Evolutionary conservation across 352 stramenopile species (phyloP), one percentile per base, ranked within the genome.

Genomic region (Halophytophthora batemanensis): DNA sequence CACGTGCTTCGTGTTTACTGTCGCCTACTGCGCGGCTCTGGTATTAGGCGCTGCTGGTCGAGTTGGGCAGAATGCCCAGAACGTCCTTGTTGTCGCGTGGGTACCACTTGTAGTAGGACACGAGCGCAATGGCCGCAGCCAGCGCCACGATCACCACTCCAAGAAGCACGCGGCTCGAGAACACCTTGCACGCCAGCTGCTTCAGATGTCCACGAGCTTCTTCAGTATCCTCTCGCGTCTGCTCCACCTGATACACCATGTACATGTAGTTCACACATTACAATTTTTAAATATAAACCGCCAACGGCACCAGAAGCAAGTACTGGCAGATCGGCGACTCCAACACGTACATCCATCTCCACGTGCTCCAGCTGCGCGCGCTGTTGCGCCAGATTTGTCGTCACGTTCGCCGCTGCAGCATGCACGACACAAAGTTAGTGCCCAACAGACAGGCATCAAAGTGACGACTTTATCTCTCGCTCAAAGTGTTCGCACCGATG

Each of bases 91-190:
- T 76, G 56, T 75, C 69, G 42, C 68, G 66, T 17, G 80, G 80
- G 47, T 87, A 90, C 80, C 80, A 90, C 43, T 82, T 86, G 70
- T 83, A 87, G 53, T 88, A 87, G 37, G 80, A 82, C 5, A 90
- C 75, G 23, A 86, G 40, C 10, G 53, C 61, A 40, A 90, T 87
- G 22, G 80, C 77, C 17, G 68, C 56, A 2, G 52, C 56, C 18
- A 90, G 65, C 13, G 59, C 72, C 15, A 90, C 48, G 21, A 90
- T 90, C 18, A 90, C 52, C 22, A 90, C 44, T 23, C 77, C 25
- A 50, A 88, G 45, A 22, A 80, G 34, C 31, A 90, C 25, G 53
- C 80, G 82, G 66, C 74, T 88, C 17, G 77, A 86, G 28, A 76
- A 55, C 2, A 70, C 80, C 65, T 88, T 90, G 44, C 60, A 59